Base-by-base conservation (phyloP, 1,284 basidiomycete species). In the Ceratobasidium sp. region DNA sequence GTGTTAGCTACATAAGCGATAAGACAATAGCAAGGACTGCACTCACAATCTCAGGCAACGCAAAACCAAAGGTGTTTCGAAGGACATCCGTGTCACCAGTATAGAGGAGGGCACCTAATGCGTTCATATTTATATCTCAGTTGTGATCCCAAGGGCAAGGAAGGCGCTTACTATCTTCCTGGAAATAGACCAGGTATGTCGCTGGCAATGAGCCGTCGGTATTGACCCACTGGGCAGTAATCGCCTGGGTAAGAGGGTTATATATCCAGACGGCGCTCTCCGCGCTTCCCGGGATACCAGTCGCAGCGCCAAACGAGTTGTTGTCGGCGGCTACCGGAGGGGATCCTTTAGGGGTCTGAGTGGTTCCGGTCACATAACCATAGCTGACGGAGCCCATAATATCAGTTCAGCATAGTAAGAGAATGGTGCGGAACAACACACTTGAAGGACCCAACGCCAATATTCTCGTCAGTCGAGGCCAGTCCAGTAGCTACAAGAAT, bases 141-240 rank as follows among this genome's bases (percentile, higher is more conserved):
- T 1, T 13, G 10, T 1, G 5, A 29, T 20, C 29, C 8, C 13
- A 15, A n/a, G 27, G 13, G 22, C 12, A n/a, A n/a, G 10, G n/a
- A 27, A 35, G 22, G 42, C 60, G 6, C 32, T 47, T 13, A 27
- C 31, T 52, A 4, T 20, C 34, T 29, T 64, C 57, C 8, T 62
- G 34, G 45, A 45, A 31, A 32, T 64, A 53, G 22, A 40, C 10
- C n/a, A 64, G 15, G 3, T 31, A 22, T 7, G 49, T 64, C 6
- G 47, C 22, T 15, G 43, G 43, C 15, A 34, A 17, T 13, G 45
- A 25, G 17, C 49, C 58, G 22, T 64, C 58, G 49, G 38, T 64
- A 31, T 70, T 70, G 29, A 70, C 45, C 69, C 69, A 70, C 27
- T 60, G 52, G n/a, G 50, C 29, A 20, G 69, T 49, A 12, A 70